phyloP scores from a whole-genome alignment of 2,329 filamentous ascomycete genomes.

The Ramichloridium luteum region DNA sequence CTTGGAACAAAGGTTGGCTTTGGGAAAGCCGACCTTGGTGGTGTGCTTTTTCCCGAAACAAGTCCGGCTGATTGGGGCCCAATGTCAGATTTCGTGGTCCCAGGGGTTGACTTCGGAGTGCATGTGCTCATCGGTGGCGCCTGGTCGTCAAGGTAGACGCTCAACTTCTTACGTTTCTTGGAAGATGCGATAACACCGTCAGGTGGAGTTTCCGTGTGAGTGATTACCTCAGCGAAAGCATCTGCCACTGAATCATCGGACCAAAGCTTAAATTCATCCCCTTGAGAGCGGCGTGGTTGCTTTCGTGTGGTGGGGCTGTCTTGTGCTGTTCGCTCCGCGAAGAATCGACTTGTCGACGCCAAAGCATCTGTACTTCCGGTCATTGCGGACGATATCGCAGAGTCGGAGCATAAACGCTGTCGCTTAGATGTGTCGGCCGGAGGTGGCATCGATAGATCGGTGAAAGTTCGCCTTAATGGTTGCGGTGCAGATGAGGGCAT shows the following conservation, averaged over 20 bases:
- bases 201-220: constrained; percentile 11
- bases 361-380: constrained; percentile 12
- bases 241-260: constrained; percentile 38
- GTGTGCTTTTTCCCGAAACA: constrained; percentile 3
- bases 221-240: constrained; percentile 26
- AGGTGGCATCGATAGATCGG: constrained; percentile 22
- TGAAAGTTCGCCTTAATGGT: constrained; percentile 27
- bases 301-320: constrained; percentile 31
- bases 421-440: constrained; percentile 12
- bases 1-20: neutral
- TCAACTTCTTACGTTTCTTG: constrained; percentile 20
- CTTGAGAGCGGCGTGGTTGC: constrained; percentile 22
- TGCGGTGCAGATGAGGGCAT: constrained; percentile 31
- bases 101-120: too few relatives aligned
- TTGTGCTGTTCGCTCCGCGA: constrained; percentile 24
- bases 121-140: too few relatives aligned
- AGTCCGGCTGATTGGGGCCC: constrained; percentile 1
- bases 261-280: constrained; percentile 33
- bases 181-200: constrained; percentile 11
- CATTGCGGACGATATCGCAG: constrained; percentile 19
- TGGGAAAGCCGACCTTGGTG: neutral
- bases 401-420: constrained; percentile 31
- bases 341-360: constrained; percentile 35
- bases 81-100: too few relatives aligned
- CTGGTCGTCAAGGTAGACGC: constrained; percentile 17